A percentile compares a stretch with the other conserved stretches of the same genome.
Evolutionary conservation across 306 rosid genomes (phyloP).

Genomic region (Biancaea sappan): DNA sequence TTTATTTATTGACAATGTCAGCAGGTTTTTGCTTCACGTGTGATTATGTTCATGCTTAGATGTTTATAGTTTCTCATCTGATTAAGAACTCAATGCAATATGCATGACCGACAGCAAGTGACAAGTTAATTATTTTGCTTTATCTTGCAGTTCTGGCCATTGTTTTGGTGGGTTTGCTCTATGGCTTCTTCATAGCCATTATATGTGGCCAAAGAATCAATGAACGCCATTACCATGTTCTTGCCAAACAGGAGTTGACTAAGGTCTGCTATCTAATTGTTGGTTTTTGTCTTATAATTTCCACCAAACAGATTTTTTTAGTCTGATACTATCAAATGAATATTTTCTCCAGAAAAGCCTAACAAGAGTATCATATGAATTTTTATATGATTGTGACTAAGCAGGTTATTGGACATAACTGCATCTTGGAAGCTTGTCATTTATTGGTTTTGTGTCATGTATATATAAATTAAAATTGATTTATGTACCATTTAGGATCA

Average conservation of each 20-base stretch:
- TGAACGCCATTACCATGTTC: conserved; percentile 98
- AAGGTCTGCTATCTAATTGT: conserved; percentile 57
- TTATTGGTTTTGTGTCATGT: conserved; percentile 21
- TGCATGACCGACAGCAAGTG: neutral
- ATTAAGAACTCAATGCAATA: conserved; percentile 1
- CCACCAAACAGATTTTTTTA: neutral
- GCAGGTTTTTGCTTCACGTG: conserved; percentile 21
- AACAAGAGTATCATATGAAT: conserved; percentile 7
- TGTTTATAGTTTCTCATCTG: conserved; percentile 29
- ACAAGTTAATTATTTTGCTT: conserved; percentile 33
- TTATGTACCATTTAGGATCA: neutral
- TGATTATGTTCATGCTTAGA: neutral
- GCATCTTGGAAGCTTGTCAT: conserved; percentile 12
- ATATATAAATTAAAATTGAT: neutral
- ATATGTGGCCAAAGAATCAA: conserved; percentile 98
- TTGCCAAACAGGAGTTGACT: conserved; percentile 96
- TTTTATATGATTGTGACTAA: conserved; percentile 25
- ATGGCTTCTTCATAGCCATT: conserved; percentile 98
- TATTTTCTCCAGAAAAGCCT: conserved; percentile 3
- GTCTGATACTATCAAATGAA: neutral
- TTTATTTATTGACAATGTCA: conserved; percentile 26
- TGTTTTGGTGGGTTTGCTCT: conserved; percentile 93
- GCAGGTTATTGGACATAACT: conserved; percentile 16
- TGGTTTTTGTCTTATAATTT: conserved; percentile 2
- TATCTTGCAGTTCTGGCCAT: conserved; percentile 84